Evolutionary conservation across 176 grass and related monocot species (phyloP), one percentile per base, ranked within the genome.

Genomic region (Oryza meridionalis): DNA sequence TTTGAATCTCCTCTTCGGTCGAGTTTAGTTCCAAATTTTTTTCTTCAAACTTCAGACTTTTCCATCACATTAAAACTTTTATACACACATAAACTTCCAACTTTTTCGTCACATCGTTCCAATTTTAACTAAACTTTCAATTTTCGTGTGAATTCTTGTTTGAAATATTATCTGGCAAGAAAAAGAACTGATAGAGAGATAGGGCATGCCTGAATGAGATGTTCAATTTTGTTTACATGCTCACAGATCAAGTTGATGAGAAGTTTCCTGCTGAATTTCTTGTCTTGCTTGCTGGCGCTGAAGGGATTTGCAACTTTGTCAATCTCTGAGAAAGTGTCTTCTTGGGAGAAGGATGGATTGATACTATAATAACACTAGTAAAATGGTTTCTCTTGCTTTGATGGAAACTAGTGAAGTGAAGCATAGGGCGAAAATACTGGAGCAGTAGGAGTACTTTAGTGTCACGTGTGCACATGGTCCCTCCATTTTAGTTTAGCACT

Each of bases 401-500:
- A 69, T 76, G 44, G 61, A 59, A 58, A 33, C 31, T n/a, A 15
- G 17, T 45, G 65, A 63, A 85, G 17, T 25, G 65, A 70, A 85
- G 42, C 26, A 7, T 15, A 82, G 37, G 16, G 26, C 19, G 40
- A 83, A 61, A 38, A 24, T 61, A 61, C 58, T 38, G 32, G 11
- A 61, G 51, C 29, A 21, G 15, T 2, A 21, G 9, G 0, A 7
- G 26, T 69, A 81, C 79, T 81, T 87, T 87, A 9, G 47, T 61
- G 38, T 87, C 85, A 87, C 26, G 85, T 82, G 85, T 82, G 64
- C 37, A 11, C 78, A 63, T 37, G 38, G 38, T 15, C 49, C 13
- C 46, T 79, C 67, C 67, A n/a, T 29, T n/a, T 24, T 9, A 40
- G 55, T 22, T 59, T 59, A 58, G 9, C 24, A 43, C 68, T 76